Evolutionary conservation across 495 filamentous ascomycete species (phyloP).

Genomic region (Mytilinidion resinicola): DNA sequence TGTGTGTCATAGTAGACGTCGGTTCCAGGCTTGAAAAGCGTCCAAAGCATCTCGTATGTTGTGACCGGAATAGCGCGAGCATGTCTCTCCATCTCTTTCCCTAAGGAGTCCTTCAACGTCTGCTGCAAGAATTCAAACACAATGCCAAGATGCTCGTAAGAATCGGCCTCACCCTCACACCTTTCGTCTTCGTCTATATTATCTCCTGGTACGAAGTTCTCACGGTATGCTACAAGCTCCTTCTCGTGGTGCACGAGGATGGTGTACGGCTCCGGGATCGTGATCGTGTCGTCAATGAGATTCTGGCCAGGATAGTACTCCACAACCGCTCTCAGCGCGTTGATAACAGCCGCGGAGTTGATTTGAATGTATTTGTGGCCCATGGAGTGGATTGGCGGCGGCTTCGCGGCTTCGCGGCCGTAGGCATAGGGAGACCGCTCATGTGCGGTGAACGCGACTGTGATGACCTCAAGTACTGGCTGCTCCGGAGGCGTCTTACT

Average conservation of each 20-base stretch:
- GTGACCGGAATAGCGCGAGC: constrained; percentile 11
- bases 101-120: constrained; percentile 9
- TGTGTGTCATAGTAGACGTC: constrained; percentile 21
- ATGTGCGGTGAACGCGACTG: constrained; percentile 12
- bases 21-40: constrained; percentile 24
- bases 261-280: constrained; percentile 22
- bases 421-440: constrained; percentile 13
- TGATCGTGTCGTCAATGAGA: constrained; percentile 16
- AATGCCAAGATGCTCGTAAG: constrained; percentile 26
- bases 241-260: constrained; percentile 29
- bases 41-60: constrained; percentile 32
- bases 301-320: constrained; percentile 24
- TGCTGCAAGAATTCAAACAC: constrained; percentile 18
- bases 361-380: constrained; percentile 22
- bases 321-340: constrained; percentile 21
- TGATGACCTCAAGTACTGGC: constrained; percentile 20
- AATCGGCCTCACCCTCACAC: constrained; percentile 12
- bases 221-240: constrained; percentile 21
- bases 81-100: constrained; percentile 26
- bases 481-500: constrained; percentile 11
- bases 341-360: constrained; percentile 21
- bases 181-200: constrained; percentile 3
- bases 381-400: constrained; percentile 23
- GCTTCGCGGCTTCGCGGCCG: constrained; percentile 3
- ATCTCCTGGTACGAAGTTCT: constrained; percentile 18